Percentiles rank a stretch among this genome's conserved stretches.
These are phyloP conservation scores for Exsudoporus frostii DNA, from an alignment of 768 basidiomycete species.

Conservation along the genomic window DNA sequence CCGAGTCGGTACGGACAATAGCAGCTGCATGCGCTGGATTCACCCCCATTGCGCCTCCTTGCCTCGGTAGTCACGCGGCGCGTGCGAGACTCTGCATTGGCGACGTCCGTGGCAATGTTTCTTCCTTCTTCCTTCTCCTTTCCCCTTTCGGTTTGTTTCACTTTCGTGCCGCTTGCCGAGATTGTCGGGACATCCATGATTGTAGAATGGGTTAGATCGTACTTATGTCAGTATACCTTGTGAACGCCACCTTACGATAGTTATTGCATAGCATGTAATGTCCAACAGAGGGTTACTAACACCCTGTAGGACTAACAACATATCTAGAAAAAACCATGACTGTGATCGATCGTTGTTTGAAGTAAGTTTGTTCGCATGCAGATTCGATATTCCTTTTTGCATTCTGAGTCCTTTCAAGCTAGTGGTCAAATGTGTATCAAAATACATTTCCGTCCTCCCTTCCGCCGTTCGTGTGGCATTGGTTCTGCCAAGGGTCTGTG, in stretches of 20 bases:
- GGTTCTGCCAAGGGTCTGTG: too few species aligned
- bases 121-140: background rate
- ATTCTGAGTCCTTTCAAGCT: too few species aligned
- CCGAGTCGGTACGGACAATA: background rate
- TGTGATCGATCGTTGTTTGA: too few species aligned
- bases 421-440: background rate
- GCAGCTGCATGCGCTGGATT: background rate
- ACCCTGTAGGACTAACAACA: too few species aligned
- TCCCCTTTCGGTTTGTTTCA: background rate
- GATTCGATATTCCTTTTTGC: conserved; percentile 11
- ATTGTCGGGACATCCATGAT: background rate
- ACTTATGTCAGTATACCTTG: too few species aligned
- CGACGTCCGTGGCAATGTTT: background rate
- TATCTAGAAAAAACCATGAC: too few species aligned
- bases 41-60: background rate
- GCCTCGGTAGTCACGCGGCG: conserved; percentile 1
- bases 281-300: too few species aligned
- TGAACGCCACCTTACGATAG: too few species aligned
- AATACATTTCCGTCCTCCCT: background rate
- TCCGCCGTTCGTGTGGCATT: too few species aligned
- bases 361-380: background rate
- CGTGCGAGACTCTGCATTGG: conserved; percentile 8
- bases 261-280: too few species aligned
- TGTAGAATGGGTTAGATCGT: conserved; percentile 19
- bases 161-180: background rate